Conservation (phyloP, 176 grass and related monocot genomes). For the Ananas comosus region DNA sequence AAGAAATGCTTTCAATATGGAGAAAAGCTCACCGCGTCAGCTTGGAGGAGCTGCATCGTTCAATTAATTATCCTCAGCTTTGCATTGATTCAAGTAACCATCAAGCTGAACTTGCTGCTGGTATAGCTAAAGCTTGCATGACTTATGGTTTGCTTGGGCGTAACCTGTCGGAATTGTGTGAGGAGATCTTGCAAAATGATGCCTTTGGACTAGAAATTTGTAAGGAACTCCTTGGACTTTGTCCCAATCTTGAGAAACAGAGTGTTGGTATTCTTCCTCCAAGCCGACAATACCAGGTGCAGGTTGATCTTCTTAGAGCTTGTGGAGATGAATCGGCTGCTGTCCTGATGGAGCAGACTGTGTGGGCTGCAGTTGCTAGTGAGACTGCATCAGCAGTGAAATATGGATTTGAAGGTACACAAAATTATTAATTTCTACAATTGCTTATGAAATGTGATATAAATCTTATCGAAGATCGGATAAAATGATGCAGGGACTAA, state of each 20-base stretch:
- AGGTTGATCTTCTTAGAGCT: conserved; percentile 75
- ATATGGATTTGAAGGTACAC: conserved; percentile 69
- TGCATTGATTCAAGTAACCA: conserved; percentile 47
- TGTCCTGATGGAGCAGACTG: conserved; percentile 49
- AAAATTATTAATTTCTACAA: background rate
- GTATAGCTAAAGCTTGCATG: conserved; percentile 64
- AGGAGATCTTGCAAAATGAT: conserved; percentile 62
- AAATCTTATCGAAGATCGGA: background rate
- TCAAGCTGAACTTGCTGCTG: conserved; percentile 60
- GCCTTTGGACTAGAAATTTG: conserved; percentile 32
- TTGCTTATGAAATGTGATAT: background rate
- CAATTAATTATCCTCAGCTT: conserved; percentile 58
- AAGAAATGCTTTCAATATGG: conserved; percentile 44
- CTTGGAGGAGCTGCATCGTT: conserved; percentile 79
- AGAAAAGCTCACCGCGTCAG: conserved; percentile 58
- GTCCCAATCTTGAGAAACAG: conserved; percentile 27
- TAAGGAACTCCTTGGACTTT: conserved; percentile 60
- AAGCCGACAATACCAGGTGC: conserved; percentile 83
- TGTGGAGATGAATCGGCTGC: conserved; percentile 62
- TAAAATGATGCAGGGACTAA: background rate
- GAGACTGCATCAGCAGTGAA: conserved; percentile 76
- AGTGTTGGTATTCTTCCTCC: conserved; percentile 50
- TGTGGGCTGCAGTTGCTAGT: conserved; percentile 69
- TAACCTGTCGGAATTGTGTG: conserved; percentile 68
- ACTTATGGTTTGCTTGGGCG: conserved; percentile 61